Evolutionary conservation across 2,329 filamentous ascomycete genomes (phyloP).

Genomic region (Penicillium sp.): DNA sequence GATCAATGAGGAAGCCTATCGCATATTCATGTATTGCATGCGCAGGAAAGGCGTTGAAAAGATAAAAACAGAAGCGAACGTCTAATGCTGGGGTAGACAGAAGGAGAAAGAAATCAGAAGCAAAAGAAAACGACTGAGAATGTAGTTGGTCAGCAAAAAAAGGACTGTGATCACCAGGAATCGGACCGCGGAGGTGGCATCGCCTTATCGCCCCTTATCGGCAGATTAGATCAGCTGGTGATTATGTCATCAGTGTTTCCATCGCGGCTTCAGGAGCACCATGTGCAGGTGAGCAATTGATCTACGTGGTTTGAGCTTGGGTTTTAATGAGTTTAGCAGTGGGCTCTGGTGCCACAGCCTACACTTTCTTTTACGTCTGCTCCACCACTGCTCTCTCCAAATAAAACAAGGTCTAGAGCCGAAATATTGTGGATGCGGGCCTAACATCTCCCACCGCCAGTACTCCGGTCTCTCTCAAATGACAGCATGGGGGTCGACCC

Average conservation of each 20-base stretch:
- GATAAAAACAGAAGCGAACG: neutral
- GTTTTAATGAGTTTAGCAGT: neutral
- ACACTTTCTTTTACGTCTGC: neutral
- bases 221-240: neutral
- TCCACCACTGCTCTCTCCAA: neutral
- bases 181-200: neutral
- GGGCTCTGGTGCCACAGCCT: neutral
- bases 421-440: slow-evolving; percentile 32
- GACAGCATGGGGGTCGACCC: slow-evolving; percentile 82
- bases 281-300: neutral
- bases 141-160: neutral
- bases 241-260: slow-evolving; percentile 3
- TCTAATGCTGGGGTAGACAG: neutral
- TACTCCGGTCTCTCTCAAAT: slow-evolving; percentile 38
- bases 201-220: neutral
- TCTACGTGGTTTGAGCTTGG: slow-evolving; percentile 2
- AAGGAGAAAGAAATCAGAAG: neutral
- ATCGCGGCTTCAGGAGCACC: slow-evolving; percentile 8
- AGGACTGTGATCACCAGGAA: neutral
- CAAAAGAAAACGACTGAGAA: neutral
- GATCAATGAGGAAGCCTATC: neutral
- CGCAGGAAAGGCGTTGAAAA: neutral
- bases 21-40: neutral
- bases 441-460: slow-evolving; percentile 34
- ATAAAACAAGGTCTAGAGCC: slow-evolving; percentile 24